Evolutionary conservation across 2,329 filamentous ascomycete species (phyloP).

Genomic region (Penicillium janthinellum): DNA sequence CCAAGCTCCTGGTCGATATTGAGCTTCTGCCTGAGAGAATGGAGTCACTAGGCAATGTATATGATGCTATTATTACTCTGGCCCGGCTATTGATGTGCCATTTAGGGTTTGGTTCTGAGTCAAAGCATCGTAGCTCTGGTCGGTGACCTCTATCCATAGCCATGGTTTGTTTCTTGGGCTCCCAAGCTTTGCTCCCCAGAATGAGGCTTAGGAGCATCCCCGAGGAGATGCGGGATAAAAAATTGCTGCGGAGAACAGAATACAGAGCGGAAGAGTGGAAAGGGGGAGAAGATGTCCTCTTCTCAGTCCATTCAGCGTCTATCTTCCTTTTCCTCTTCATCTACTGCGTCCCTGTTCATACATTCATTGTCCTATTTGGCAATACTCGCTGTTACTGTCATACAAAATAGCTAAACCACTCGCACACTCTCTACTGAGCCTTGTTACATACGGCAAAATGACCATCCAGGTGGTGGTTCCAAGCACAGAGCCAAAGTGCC

Average conservation of each 20-base stretch:
- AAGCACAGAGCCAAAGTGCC: constrained; percentile 6
- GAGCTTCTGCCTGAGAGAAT: not conserved
- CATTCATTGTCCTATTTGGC: not conserved
- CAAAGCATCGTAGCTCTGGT: not conserved
- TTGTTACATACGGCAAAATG: constrained; percentile 7
- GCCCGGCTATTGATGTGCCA: not conserved
- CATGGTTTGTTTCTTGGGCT: constrained; percentile 5
- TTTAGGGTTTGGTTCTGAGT: constrained; percentile 12
- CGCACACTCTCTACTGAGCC: not conserved
- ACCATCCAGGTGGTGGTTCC: constrained; percentile 4
- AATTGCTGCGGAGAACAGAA: constrained; percentile 6
- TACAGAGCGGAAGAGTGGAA: not conserved
- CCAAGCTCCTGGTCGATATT: not conserved
- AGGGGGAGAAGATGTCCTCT: not conserved
- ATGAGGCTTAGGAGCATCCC: constrained; percentile 7
- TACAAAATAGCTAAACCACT: not conserved
- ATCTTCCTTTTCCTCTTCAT: not conserved
- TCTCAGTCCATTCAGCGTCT: not conserved
- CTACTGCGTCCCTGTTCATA: constrained; percentile 9
- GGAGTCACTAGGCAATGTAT: not conserved
- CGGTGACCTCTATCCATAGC: constrained; percentile 5
- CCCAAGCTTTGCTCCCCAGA: not conserved
- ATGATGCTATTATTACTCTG: constrained; percentile 3
- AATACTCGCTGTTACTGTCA: not conserved
- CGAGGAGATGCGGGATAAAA: not conserved